A percentile compares a stretch with the other conserved stretches of the same genome.
Conservation (phyloP, 768 basidiomycete genomes). For the Leccinum aurantiacum region DNA sequence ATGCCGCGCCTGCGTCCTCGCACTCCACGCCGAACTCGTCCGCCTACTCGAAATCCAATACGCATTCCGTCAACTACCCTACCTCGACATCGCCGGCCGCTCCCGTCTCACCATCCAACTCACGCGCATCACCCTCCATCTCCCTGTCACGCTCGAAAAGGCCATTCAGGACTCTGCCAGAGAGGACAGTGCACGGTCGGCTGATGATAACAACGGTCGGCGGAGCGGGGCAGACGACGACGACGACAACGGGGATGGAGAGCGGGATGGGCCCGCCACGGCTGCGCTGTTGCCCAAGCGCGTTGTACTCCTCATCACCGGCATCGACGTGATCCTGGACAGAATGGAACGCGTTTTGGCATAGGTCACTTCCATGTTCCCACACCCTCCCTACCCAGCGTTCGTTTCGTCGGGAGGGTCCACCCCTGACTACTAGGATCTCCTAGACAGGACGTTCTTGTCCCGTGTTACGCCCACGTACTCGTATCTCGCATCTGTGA, state of each 20-base stretch:
- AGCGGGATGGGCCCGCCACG: slow-evolving; percentile 13
- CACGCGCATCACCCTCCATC: slow-evolving; percentile 69
- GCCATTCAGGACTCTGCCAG: slow-evolving; percentile 49
- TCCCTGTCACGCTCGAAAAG: slow-evolving; percentile 72
- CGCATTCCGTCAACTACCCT: slow-evolving; percentile 70
- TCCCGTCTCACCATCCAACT: slow-evolving; percentile 75
- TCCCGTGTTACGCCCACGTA: not conserved
- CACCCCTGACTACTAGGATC: not conserved
- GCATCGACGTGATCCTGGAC: slow-evolving; percentile 61
- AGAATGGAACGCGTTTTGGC: slow-evolving; percentile 59
- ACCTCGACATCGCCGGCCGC: slow-evolving; percentile 74
- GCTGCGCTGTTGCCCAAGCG: slow-evolving; percentile 52
- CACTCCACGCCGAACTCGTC: slow-evolving; percentile 70
- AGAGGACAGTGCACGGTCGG: slow-evolving; percentile 8
- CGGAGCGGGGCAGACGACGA: slow-evolving; percentile 7
- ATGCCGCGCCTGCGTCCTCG: slow-evolving; percentile 73
- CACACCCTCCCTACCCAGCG: not conserved
- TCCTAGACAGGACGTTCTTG: not conserved
- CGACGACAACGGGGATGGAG: slow-evolving; percentile 7
- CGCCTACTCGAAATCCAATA: slow-evolving; percentile 82
- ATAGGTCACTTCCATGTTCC: slow-evolving; percentile 8
- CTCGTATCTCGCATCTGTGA: not conserved
- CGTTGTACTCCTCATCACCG: slow-evolving; percentile 58
- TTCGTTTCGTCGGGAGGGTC: not conserved
- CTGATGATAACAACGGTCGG: not conserved